Base-by-base conservation (phyloP, 1,139 yeast genomes). In the Saccharomyces hybrid region DNA sequence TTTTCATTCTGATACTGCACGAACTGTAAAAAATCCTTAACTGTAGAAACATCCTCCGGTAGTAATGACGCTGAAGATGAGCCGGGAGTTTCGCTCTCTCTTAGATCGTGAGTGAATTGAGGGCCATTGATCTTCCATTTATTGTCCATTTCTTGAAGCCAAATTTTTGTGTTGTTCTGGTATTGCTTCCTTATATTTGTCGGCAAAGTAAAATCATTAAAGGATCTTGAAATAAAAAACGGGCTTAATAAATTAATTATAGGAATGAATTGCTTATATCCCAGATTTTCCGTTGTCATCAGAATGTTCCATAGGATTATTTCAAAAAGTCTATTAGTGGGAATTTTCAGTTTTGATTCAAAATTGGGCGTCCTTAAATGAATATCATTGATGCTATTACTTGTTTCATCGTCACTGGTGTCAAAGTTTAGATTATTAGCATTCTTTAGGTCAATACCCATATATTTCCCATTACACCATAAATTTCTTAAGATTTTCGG, bases 211-310 rank as follows among this genome's bases (percentile, higher is more conserved):
- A 65, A 62, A 34, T 61, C 63, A 53, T 68, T 69, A 52, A 66
- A 69, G 0, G 72, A 68, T 49, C 73, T 60, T 2, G 73, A 70
- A 11, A 69, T 69, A 53, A 63, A 69, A 57, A 62, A 68, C 6
- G 70, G 71, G 44, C 67, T 60, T 7, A 65, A 53, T 44, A 66
- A 52, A 52, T 65, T 64, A 26, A 69, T 46, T 27, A 70, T 57
- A 2, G 70, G 64, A 13, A 65, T 61, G 34, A 68, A 66, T 14
- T 66, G 60, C 2, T 57, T 34, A 27, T 64, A 58, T 0, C 73
- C 73, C 11, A 69, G 44, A 51, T 69, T 68, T 28, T 63, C 54
- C 7, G 67, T 60, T 48, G 63, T 48, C 29, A 70, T 46, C 16
- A 69, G 54, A 53, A 62, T 57, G 34, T 58, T 61, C 23, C 68